Evolutionary conservation across 306 rosid species (phyloP), one percentile per base, ranked within the genome.

Genomic region (Inga laurina): DNA sequence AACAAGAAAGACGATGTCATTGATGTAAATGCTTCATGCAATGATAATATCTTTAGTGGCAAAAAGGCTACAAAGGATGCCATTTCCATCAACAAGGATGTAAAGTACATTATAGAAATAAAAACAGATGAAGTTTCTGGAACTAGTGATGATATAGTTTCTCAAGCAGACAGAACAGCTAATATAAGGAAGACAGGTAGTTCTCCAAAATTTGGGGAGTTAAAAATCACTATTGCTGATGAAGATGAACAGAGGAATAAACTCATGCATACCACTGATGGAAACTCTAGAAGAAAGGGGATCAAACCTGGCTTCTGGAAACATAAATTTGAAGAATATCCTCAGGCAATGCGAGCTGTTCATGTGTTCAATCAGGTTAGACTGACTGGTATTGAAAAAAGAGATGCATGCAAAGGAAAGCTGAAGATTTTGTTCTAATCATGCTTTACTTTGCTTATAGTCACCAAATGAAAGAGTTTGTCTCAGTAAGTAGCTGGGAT

Each of bases 221-320:
- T 96, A 46, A 93, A 76, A 89, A 85, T 96, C 37, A 84, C 86
- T 24, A 84, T 96, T 78, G 84, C 99, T 46, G 91, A 92, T 80
- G 92, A 93, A 69, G 90, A 83, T 80, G 94, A 87, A 70, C 85
- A 81, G 82, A 81, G 81, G 76, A 85, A 83, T 84, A 78, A 83
- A 56, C 72, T 44, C 57, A 57, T 72, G 74, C 72, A 75, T 30
- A 49, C 78, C 13, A 46, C 83, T 71, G 93, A 91, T 79, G 88
- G 85, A 81, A 85, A 93, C 32, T 96, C 97, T 35, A 93, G 91
- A 90, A 97, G 86, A 69, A 92, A 87, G 82, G 94, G 97, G 34
- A 86, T 82, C 82, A 93, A 83, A 89, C 82, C 88, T 73, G 76
- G 83, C 85, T 89, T 90, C 72, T 89, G 97, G 99, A 93, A 88